Evolutionary conservation across 257 asterid genomes (phyloP).

Genomic region (Rhazya stricta): DNA sequence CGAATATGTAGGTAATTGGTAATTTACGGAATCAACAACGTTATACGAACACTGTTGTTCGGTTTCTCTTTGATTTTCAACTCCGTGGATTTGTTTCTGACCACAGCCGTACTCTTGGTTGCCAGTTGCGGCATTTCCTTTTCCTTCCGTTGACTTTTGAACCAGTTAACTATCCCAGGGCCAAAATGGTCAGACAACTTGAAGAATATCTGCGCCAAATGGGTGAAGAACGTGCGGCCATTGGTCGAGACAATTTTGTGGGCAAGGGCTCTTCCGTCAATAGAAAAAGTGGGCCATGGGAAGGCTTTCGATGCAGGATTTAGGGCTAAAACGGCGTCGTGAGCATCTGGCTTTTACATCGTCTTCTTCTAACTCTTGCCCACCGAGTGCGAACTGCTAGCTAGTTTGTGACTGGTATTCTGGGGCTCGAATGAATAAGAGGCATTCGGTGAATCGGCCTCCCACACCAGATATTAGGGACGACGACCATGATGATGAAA

Average conservation of each 20-base stretch:
- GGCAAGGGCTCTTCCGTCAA: not conserved
- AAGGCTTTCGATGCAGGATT: not conserved
- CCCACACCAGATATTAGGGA: not conserved
- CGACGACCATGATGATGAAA: not conserved
- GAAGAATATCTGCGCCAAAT: not conserved
- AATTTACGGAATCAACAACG: conserved; percentile 9
- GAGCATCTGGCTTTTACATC: too few relatives aligned
- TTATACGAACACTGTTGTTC: not conserved
- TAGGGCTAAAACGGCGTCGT: too few relatives aligned
- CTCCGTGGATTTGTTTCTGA: conserved; percentile 27
- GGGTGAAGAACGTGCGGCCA: not conserved
- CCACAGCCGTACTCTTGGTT: conserved; percentile 53
- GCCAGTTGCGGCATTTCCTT: conserved; percentile 53
- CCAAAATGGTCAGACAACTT: not conserved
- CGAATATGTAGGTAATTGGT: conserved; percentile 8
- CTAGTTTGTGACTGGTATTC: not conserved
- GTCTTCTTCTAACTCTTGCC: not conserved
- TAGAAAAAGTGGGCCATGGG: not conserved
- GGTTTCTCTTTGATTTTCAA: conserved; percentile 8
- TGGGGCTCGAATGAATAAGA: not conserved
- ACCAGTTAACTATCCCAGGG: not conserved
- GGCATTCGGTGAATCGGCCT: not conserved
- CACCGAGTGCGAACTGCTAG: not conserved
- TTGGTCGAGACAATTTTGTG: not conserved
- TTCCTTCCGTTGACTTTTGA: conserved; percentile 41